phyloP scores from a whole-genome alignment of 495 filamentous ascomycete species.

The Tetracladium setigerum region DNA sequence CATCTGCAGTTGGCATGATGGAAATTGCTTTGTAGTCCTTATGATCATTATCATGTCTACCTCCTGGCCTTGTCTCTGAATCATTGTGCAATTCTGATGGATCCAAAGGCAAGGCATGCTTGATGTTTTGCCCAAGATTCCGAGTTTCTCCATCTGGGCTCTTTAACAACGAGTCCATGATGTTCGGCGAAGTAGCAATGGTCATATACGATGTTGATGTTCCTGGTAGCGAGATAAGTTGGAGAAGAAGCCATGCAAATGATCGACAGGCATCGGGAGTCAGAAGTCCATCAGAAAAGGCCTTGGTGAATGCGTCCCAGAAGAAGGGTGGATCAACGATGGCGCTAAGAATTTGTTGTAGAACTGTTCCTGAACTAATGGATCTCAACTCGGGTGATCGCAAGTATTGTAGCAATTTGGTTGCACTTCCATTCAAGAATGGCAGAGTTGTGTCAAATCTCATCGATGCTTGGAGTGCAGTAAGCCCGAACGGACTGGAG shows the following conservation, averaged over 20 bases:
- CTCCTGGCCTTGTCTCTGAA: conserved; percentile 41
- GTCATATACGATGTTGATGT: neutral
- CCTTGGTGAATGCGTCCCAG: conserved; percentile 47
- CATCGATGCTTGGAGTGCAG: conserved; percentile 39
- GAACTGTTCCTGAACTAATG: conserved; percentile 46
- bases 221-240: conserved; percentile 43
- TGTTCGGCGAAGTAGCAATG: conserved; percentile 4
- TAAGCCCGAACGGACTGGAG: conserved; percentile 36
- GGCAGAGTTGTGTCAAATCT: conserved; percentile 36
- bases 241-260: conserved; percentile 53
- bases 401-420: conserved; percentile 29
- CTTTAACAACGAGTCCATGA: conserved; percentile 5
- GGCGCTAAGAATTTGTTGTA: conserved; percentile 41
- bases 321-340: conserved; percentile 53
- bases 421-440: conserved; percentile 40
- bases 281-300: conserved; percentile 32
- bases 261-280: conserved; percentile 29
- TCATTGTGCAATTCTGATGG: neutral
- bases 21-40: conserved; percentile 51
- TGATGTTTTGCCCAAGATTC: conserved; percentile 13
- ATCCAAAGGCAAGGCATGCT: neutral
- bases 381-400: conserved; percentile 38
- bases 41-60: conserved; percentile 75
- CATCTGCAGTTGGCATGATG: conserved; percentile 62
- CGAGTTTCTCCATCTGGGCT: conserved; percentile 6